A percentile compares a stretch with the other conserved stretches of the same genome.
Conservation (phyloP, 495 filamentous ascomycete genomes). For the Usnea hakonensis region DNA sequence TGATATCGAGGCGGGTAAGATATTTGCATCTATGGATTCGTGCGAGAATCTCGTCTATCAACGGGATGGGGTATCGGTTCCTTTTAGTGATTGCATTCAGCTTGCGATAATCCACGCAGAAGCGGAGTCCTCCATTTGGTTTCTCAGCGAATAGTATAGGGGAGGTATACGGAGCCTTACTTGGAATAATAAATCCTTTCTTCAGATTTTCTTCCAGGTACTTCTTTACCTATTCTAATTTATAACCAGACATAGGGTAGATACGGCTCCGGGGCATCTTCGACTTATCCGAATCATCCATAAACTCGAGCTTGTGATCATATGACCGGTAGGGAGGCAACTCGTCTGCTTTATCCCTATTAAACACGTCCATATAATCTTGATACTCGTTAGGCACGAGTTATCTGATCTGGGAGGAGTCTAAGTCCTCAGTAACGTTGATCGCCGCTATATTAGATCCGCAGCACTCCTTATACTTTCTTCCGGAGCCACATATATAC, state of each 20-base stretch:
- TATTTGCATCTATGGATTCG: conserved; percentile 24
- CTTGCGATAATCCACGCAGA: too few species aligned
- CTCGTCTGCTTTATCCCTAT: background rate
- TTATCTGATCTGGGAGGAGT: too few species aligned
- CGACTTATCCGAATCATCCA: too few species aligned
- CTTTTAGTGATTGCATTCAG: conserved; percentile 25
- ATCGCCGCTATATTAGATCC: too few species aligned
- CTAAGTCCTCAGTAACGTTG: background rate
- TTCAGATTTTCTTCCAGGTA: conserved; percentile 22
- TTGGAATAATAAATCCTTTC: conserved; percentile 24
- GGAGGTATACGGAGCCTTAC: conserved; percentile 17
- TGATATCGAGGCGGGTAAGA: conserved; percentile 42
- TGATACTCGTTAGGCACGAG: too few species aligned
- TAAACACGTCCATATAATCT: conserved; percentile 2
- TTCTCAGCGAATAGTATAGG: too few species aligned
- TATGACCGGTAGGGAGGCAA: conserved; percentile 9
- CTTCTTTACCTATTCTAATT: conserved; percentile 21
- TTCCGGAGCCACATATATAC: too few species aligned
- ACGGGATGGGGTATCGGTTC: conserved; percentile 38
- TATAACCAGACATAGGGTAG: conserved; percentile 26
- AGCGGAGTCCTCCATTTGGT: too few species aligned
- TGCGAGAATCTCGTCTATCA: conserved; percentile 39
- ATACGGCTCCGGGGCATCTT: conserved; percentile 12
- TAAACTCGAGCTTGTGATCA: conserved; percentile 16
- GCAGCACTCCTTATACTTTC: too few species aligned